Base-by-base conservation (phyloP, 352 stramenopile species). In the Phytophthora pisi region DNA sequence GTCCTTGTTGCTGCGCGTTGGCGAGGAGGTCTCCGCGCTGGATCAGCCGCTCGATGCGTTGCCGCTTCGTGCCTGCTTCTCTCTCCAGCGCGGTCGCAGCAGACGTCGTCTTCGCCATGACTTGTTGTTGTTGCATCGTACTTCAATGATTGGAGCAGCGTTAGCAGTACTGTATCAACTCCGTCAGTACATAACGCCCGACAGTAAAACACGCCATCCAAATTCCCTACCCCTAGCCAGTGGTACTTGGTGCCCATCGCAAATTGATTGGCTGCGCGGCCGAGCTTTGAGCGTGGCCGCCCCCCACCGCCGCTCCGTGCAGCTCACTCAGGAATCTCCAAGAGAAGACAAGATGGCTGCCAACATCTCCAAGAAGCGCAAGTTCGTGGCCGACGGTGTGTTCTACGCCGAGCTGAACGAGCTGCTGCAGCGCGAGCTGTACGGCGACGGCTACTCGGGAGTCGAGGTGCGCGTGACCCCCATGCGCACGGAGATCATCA, bases 351-450 rank as follows among this genome's bases (percentile, higher is more conserved):
- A 20, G 20, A 97, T 97, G 90, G 89, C 91, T 68, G 74, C 81
- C 67, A 96, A 95, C 74, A 99, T 99, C 79, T 99, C 95, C 53
- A 99, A 98, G 93, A 99, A 99, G 91, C 93, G 97, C 75, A 99
- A 99, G 90, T 99, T 99, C 86, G 92, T 99, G 61, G 97, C 97
- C 51, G 98, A 99, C 81, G 98, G 98, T 89, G 97, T 99, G 51
- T 99, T 99, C 93, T 99, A 99, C 89, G 97, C 97, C 75, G 98
- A 99, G 83, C 88, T 99, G 23, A 99, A 99, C 87, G 98, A 99
- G 86, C 89, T 99, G 57, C 89, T 99, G 60, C 98, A 96, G 74
- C 86, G 96, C 36, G 97, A 99, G 82, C 90, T 99, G 50, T 98
- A 97, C 66, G 97, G 98, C 79, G 97, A 99, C 66, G 98, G 98